A percentile compares a stretch with the other conserved stretches of the same genome.
Evolutionary conservation across 2,329 filamentous ascomycete species (phyloP).

Genomic region (Neofusicoccum ribis): DNA sequence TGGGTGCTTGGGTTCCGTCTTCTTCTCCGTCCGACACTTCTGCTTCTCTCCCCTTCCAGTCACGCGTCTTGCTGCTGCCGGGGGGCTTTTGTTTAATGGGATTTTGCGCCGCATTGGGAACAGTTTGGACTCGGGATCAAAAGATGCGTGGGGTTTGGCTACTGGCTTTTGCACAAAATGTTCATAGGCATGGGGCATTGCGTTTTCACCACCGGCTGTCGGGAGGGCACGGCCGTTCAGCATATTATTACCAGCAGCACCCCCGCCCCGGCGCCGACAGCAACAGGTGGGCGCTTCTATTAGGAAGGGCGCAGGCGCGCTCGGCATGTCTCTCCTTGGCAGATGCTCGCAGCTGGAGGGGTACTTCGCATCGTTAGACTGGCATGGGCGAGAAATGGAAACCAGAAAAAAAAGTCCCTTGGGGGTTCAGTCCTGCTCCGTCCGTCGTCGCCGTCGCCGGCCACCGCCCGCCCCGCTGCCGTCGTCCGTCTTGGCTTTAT

Average conservation of each 20-base stretch:
- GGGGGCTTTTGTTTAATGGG: neutral
- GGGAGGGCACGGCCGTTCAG: neutral
- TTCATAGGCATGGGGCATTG: constrained; percentile 8
- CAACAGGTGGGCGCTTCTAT: neutral
- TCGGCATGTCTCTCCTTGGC: neutral
- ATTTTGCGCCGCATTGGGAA: neutral
- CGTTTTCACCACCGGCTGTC: neutral
- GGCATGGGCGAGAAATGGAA: neutral
- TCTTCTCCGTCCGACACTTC: neutral
- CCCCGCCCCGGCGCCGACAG: neutral
- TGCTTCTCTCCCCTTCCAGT: neutral
- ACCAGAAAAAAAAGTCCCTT: neutral
- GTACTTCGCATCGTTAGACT: constrained; percentile 1
- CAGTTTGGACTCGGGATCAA: neutral
- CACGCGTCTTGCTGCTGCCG: neutral
- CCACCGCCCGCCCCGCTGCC: neutral
- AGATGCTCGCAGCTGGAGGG: neutral
- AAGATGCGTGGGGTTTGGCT: constrained; percentile 2
- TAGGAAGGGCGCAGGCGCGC: neutral
- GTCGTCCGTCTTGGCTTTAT: constrained; percentile 10
- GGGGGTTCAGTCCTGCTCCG: neutral
- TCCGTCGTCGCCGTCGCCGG: neutral
- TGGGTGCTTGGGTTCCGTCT: neutral
- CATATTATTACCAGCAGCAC: neutral
- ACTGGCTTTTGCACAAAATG: constrained; percentile 11